Evolutionary conservation across 2,329 filamentous ascomycete genomes (phyloP).

Genomic region (Aspergillus ochraceoroseus): DNA sequence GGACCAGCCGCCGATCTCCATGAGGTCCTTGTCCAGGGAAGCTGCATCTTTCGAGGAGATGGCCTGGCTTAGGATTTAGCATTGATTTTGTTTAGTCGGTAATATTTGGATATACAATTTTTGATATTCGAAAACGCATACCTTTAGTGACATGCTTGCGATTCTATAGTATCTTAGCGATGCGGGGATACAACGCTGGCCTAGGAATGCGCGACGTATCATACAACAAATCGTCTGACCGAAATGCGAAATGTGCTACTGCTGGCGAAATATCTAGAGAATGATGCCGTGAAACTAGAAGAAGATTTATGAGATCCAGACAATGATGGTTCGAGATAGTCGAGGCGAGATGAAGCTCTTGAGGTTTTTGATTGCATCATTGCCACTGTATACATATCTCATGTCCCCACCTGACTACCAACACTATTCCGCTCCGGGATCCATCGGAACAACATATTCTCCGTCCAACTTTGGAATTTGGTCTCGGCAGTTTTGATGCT

Average conservation of each 20-base stretch:
- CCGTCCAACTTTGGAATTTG: conserved; percentile 27
- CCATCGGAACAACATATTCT: conserved; percentile 24
- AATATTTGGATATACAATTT: neutral
- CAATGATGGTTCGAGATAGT: too few relatives aligned
- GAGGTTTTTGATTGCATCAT: conserved; percentile 9
- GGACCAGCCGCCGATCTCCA: conserved; percentile 80
- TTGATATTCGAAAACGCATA: conserved; percentile 16
- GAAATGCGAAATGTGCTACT: neutral
- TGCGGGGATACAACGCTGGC: conserved; percentile 16
- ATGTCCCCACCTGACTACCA: conserved; percentile 18
- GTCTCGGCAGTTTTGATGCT: conserved; percentile 18
- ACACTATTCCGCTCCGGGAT: conserved; percentile 24
- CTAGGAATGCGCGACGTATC: conserved; percentile 21
- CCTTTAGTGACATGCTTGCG: conserved; percentile 42
- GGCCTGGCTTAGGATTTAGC: conserved; percentile 52
- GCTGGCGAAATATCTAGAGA: too few relatives aligned
- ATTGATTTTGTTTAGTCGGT: neutral
- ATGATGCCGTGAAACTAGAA: neutral
- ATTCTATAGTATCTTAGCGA: conserved; percentile 26
- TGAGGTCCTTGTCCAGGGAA: conserved; percentile 86
- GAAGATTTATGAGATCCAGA: too few relatives aligned
- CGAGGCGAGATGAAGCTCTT: too few relatives aligned
- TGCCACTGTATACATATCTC: conserved; percentile 21
- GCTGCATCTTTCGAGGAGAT: conserved; percentile 82
- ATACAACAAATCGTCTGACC: conserved; percentile 21